Evolutionary conservation across 208 protist genomes (phyloP).

Genomic region (Leptomonas seymouri): DNA sequence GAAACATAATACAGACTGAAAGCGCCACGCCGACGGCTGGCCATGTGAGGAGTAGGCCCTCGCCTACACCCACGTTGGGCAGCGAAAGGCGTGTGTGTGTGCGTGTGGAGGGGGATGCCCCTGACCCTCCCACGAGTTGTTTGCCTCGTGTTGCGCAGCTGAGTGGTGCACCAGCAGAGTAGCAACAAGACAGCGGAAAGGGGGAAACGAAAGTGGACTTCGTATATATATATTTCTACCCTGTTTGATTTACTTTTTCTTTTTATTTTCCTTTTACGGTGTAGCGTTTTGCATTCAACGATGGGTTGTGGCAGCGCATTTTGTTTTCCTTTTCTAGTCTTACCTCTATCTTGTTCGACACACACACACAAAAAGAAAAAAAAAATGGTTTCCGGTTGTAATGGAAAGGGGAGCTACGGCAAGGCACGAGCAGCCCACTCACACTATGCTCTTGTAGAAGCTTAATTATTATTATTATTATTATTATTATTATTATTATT

Average conservation of each 20-base stretch:
- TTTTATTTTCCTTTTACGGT: background rate
- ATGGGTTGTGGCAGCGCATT: no score
- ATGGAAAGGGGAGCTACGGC: no score
- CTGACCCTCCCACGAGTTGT: background rate
- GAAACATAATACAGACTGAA: no score
- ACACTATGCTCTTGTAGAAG: background rate
- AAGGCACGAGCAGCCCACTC: no score
- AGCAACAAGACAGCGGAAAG: background rate
- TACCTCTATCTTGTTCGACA: no score
- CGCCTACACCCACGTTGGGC: background rate
- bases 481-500: background rate
- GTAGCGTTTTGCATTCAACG: no score
- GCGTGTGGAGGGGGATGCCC: no score
- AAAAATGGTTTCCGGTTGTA: background rate
- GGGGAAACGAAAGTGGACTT: background rate
- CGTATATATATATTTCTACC: conserved; percentile 8
- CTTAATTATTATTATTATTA: background rate
- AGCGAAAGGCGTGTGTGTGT: background rate
- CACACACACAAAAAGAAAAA: background rate
- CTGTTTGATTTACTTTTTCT: background rate
- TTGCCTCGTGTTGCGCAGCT: background rate
- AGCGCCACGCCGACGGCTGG: conserved; percentile 3
- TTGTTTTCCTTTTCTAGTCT: background rate
- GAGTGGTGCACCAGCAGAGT: background rate
- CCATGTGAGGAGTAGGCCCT: background rate